Percentiles rank a stretch among this genome's conserved stretches.
Evolutionary conservation across 768 basidiomycete genomes (phyloP).

Genomic region (Pleurotus giganteus): DNA sequence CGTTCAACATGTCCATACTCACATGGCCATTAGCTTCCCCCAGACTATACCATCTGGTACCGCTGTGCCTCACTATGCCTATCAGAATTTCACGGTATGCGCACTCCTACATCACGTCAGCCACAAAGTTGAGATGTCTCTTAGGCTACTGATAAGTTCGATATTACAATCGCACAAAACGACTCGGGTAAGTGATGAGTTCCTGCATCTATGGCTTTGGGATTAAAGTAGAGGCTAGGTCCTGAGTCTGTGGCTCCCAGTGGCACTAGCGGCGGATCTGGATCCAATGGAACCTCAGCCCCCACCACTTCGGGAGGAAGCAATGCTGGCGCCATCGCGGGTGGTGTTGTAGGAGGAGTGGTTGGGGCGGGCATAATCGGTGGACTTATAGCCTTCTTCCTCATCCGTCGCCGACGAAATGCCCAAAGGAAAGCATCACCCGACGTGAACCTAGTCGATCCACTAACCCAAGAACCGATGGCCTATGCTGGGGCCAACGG

Average conservation of each 20-base stretch:
- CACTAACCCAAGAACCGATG: constrained; percentile 15
- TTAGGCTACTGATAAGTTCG: constrained; percentile 30
- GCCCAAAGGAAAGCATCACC: constrained; percentile 15
- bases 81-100: constrained; percentile 38
- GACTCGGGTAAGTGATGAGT: constrained; percentile 19
- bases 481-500: constrained; percentile 19
- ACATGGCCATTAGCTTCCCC: constrained; percentile 29
- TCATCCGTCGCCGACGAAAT: constrained; percentile 23
- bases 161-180: constrained; percentile 26
- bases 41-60: constrained; percentile 38
- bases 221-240: constrained; percentile 5
- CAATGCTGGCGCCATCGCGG: constrained; percentile 54
- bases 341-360: constrained; percentile 60
- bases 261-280: background rate
- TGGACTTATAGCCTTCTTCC: constrained; percentile 29
- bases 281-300: background rate
- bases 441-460: constrained; percentile 4
- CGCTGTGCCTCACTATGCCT: constrained; percentile 49
- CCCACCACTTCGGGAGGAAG: constrained; percentile 19
- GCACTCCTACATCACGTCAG: background rate
- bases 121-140: background rate
- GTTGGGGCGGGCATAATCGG: constrained; percentile 43
- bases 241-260: constrained; percentile 33
- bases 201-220: background rate
- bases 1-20: background rate